Evolutionary conservation across 2,329 filamentous ascomycete species (phyloP).

Genomic region (Botryotinia globosa): DNA sequence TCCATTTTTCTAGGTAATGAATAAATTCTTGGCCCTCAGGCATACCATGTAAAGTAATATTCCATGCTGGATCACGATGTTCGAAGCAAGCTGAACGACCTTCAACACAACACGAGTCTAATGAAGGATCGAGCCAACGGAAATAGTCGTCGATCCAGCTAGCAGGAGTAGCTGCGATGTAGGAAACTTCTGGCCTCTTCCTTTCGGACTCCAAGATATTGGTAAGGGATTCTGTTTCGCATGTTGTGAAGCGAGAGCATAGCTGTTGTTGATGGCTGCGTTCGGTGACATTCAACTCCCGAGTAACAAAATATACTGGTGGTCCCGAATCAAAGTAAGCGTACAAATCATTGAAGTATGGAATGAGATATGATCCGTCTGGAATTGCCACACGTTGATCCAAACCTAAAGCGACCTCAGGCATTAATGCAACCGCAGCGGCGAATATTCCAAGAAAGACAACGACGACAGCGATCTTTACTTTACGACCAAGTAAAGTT

Average conservation of each 20-base stretch:
- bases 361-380: constrained; percentile 88
- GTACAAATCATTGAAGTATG: constrained; percentile 95
- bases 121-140: constrained; percentile 87
- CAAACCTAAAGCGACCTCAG: constrained; percentile 79
- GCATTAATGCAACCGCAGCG: constrained; percentile 78
- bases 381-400: constrained; percentile 95
- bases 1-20: constrained; percentile 79
- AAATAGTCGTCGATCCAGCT: constrained; percentile 98
- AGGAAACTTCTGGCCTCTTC: constrained; percentile 83
- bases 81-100: constrained; percentile 71
- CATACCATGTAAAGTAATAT: constrained; percentile 86
- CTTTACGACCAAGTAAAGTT: constrained; percentile 71
- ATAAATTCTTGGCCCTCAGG: constrained; percentile 91
- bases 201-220: constrained; percentile 93
- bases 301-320: constrained; percentile 93
- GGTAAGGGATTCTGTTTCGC: constrained; percentile 76
- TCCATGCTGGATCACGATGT: constrained; percentile 76
- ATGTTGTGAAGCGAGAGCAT: constrained; percentile 88
- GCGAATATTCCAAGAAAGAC: constrained; percentile 87
- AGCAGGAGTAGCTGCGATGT: constrained; percentile 81
- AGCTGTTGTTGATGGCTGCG: constrained; percentile 77
- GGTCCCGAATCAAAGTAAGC: constrained; percentile 88
- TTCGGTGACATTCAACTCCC: constrained; percentile 73
- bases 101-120: constrained; percentile 52
- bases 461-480: constrained; percentile 72